Percentiles rank a stretch among this genome's conserved stretches.
Evolutionary conservation across 305 asterid genomes (phyloP).

Genomic region (Stenogyne calaminthoides): DNA sequence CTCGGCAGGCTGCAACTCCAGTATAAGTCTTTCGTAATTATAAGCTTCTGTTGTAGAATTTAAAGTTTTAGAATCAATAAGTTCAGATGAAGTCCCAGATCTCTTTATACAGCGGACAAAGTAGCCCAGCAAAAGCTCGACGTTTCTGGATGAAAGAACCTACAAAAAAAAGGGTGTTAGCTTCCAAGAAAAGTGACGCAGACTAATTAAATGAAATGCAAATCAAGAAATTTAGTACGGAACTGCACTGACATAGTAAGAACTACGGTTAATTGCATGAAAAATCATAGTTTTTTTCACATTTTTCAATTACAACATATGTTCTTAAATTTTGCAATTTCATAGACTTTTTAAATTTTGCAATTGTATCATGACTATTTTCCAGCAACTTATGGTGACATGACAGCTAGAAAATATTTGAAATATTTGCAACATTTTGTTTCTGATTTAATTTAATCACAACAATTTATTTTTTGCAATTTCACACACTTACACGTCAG

Average conservation of each 20-base stretch:
- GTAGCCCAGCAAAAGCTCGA: slow-evolving; percentile 79
- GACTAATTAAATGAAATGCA: slow-evolving; percentile 16
- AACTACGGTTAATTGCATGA: not conserved
- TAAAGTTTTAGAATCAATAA: slow-evolving; percentile 28
- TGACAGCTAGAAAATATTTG: too few species aligned
- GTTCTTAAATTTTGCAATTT: too few species aligned
- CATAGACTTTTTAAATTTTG: too few species aligned
- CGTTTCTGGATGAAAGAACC: slow-evolving; percentile 90
- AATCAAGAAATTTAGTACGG: not conserved
- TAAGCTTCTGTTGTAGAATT: slow-evolving; percentile 37
- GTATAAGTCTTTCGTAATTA: slow-evolving; percentile 42
- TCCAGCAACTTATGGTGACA: too few species aligned
- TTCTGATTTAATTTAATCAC: too few species aligned
- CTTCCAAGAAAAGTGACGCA: not conserved
- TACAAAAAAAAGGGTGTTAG: slow-evolving; percentile 36
- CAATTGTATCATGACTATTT: too few species aligned
- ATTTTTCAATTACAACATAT: too few species aligned
- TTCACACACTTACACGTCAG: too few species aligned
- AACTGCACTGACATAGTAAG: slow-evolving; percentile 9
- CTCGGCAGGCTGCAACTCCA: slow-evolving; percentile 90
- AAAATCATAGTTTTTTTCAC: too few species aligned
- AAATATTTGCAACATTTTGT: too few species aligned
- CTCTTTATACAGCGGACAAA: slow-evolving; percentile 68
- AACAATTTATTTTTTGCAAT: too few species aligned
- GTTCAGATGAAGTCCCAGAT: slow-evolving; percentile 39